These are phyloP conservation scores for Rubia balearica DNA, from an alignment of 305 asterid species.

Conservation along the genomic window DNA sequence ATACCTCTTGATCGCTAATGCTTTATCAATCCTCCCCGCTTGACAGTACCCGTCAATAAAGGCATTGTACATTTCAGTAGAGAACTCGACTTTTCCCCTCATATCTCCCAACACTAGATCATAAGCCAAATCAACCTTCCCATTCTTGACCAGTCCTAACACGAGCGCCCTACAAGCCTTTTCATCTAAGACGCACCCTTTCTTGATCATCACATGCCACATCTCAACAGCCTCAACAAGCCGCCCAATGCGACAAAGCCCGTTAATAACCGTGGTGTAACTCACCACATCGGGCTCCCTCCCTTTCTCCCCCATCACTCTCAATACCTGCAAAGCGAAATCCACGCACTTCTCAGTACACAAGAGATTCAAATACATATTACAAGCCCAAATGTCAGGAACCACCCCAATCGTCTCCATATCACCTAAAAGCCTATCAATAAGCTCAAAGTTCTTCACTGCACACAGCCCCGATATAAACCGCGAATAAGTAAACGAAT, in stretches of 20 bases:
- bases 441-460: constrained; percentile 68
- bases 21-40: constrained; percentile 79
- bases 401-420: constrained; percentile 66
- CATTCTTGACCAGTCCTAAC: constrained; percentile 58
- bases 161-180: constrained; percentile 84
- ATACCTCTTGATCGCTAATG: constrained; percentile 57
- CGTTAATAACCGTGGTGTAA: constrained; percentile 64
- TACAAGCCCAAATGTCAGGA: constrained; percentile 89
- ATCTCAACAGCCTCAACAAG: constrained; percentile 53
- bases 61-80: constrained; percentile 47
- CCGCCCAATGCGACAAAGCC: constrained; percentile 48
- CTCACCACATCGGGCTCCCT: constrained; percentile 70
- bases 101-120: constrained; percentile 77
- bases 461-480: constrained; percentile 75
- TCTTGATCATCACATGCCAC: constrained; percentile 68
- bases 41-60: constrained; percentile 80
- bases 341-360: constrained; percentile 68
- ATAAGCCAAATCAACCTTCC: constrained; percentile 92
- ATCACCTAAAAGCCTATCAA: constrained; percentile 58
- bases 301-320: constrained; percentile 64
- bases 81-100: constrained; percentile 64
- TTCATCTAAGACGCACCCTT: constrained; percentile 51
- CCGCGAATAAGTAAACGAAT: constrained; percentile 81
- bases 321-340: constrained; percentile 54
- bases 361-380: constrained; percentile 66